A percentile compares a stretch with the other conserved stretches of the same genome.
Evolutionary conservation across 1,284 basidiomycete species (phyloP).

Genomic region (Tetrapyrgos nigripes): DNA sequence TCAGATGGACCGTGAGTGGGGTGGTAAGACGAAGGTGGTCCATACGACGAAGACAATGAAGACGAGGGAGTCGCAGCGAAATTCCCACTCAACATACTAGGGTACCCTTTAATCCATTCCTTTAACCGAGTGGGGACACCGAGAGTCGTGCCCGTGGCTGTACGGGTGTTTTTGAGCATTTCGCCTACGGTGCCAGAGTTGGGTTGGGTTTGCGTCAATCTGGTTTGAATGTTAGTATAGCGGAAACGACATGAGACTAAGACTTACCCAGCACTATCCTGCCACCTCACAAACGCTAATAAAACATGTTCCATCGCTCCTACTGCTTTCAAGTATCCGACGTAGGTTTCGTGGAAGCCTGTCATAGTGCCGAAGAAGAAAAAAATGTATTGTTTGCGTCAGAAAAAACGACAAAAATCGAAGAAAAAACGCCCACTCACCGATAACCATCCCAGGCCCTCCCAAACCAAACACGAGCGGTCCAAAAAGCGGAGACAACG

Average conservation of each 20-base stretch:
- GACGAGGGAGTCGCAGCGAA: slow-evolving; percentile 22
- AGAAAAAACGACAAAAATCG: no score
- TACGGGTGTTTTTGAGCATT: slow-evolving; percentile 34
- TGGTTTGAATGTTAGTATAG: not conserved
- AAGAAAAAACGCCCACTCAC: no score
- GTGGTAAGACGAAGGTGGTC: no score
- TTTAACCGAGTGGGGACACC: slow-evolving; percentile 80
- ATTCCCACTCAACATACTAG: slow-evolving; percentile 59
- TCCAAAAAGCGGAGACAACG: slow-evolving; percentile 88
- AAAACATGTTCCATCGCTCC: slow-evolving; percentile 90
- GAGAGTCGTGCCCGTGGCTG: slow-evolving; percentile 58
- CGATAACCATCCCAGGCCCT: no score
- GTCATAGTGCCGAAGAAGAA: no score
- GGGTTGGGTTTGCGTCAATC: no score
- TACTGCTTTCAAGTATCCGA: slow-evolving; percentile 80
- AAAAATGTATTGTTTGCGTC: no score
- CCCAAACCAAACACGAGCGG: slow-evolving; percentile 85
- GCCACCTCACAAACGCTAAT: slow-evolving; percentile 83
- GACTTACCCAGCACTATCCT: slow-evolving; percentile 67
- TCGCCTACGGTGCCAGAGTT: no score
- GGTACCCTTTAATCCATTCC: slow-evolving; percentile 89
- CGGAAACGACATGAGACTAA: no score
- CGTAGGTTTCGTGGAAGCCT: slow-evolving; percentile 80
- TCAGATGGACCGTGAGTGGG: no score
- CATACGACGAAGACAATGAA: not conserved